Evolutionary conservation across 176 grass and related monocot species (phyloP).

Genomic region (Oryza longistaminata): DNA sequence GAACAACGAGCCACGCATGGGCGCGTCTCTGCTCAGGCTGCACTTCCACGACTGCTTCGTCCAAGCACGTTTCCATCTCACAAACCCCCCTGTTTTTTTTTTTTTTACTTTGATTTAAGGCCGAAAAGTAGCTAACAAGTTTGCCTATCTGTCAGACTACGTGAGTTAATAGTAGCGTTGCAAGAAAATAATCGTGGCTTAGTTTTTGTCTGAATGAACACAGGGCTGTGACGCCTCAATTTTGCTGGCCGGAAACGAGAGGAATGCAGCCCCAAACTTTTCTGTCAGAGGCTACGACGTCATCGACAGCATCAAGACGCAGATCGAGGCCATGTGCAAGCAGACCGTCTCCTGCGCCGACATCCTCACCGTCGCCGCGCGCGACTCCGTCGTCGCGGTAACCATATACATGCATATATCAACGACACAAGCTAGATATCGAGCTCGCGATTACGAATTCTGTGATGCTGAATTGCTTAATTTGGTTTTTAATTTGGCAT

Average conservation of each 20-base stretch:
- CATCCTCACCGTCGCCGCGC: constrained; percentile 68
- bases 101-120: not conserved
- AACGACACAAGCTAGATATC: too few species aligned
- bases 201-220: not conserved
- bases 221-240: constrained; percentile 70
- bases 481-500: too few species aligned
- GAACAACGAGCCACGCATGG: constrained; percentile 45
- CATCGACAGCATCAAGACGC: constrained; percentile 63
- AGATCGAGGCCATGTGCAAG: constrained; percentile 53
- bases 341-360: constrained; percentile 85
- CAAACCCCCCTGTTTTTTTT: not conserved
- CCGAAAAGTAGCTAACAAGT: too few species aligned
- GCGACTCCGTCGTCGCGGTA: constrained; percentile 67
- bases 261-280: not conserved
- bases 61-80: constrained; percentile 40
- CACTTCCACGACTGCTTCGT: constrained; percentile 92
- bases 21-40: constrained; percentile 58
- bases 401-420: too few species aligned
- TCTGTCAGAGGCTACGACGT: constrained; percentile 37
- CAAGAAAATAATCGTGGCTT: not conserved
- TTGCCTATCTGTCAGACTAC: too few species aligned
- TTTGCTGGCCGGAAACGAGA: constrained; percentile 44
- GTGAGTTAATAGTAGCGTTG: not conserved
- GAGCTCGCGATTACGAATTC: too few species aligned
- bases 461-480: not conserved